Evolutionary conservation across 441 rosid species (phyloP).

Genomic region (Adansonia rubrostipa): DNA sequence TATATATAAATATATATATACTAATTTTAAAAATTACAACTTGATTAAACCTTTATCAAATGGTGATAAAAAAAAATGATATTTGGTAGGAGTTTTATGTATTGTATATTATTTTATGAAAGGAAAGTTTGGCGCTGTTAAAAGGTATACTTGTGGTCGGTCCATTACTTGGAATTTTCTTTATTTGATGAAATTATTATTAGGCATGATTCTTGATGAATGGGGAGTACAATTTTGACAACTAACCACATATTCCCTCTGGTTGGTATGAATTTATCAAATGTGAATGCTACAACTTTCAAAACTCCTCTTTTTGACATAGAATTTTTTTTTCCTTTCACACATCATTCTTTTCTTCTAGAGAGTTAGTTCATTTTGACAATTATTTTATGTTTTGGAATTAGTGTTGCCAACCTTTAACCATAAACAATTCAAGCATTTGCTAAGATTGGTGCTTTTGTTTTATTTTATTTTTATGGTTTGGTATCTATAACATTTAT

Average conservation of each 20-base stretch:
- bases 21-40: too few species aligned
- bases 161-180: neutral
- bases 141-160: neutral
- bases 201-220: neutral
- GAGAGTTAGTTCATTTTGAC: neutral
- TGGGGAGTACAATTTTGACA: constrained; percentile 1
- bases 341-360: neutral
- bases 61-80: too few species aligned
- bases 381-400: neutral
- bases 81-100: neutral
- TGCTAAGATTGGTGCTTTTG: neutral
- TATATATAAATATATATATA: too few species aligned
- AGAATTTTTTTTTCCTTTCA: neutral
- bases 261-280: neutral
- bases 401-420: too few species aligned
- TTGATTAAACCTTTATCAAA: too few species aligned
- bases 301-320: neutral
- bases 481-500: neutral
- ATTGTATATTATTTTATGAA: neutral
- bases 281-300: constrained; percentile 1
- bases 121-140: neutral
- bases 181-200: neutral
- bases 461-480: neutral
- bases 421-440: too few species aligned
- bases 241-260: neutral